Percentiles rank a stretch among this genome's conserved stretches.
Evolutionary conservation across 176 grass and related monocot species (phyloP).

Genomic region (Otatea glauca): DNA sequence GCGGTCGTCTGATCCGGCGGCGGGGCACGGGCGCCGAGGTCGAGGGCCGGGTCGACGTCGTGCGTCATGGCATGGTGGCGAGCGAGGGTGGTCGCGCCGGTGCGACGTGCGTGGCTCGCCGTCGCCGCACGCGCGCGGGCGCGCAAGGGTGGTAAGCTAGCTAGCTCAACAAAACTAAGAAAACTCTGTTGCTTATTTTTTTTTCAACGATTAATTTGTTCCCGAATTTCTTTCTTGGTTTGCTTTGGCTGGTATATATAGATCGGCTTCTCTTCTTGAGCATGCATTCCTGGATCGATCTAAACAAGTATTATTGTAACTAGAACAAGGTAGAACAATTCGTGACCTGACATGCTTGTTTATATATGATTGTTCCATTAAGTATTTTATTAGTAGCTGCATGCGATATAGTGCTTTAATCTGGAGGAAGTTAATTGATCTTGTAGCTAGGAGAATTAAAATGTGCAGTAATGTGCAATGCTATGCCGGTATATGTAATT

Average conservation of each 20-base stretch:
- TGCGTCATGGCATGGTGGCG: slow-evolving; percentile 79
- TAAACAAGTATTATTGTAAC: too few species aligned
- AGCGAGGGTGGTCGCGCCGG: slow-evolving; percentile 61
- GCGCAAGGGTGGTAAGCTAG: slow-evolving; percentile 45
- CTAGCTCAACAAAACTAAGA: background rate
- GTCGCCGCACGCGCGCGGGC: slow-evolving; percentile 54
- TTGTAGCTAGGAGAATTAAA: background rate
- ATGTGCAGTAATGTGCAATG: background rate
- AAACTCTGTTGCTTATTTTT: background rate
- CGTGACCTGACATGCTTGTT: background rate
- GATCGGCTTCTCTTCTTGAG: background rate
- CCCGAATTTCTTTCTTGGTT: background rate
- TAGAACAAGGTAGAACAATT: background rate
- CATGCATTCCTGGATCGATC: background rate
- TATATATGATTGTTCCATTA: background rate
- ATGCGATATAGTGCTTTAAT: background rate
- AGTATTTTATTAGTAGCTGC: background rate
- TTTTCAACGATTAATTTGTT: background rate
- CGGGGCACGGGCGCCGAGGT: background rate
- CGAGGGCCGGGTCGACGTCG: background rate
- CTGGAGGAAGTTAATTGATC: background rate
- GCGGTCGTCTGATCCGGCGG: slow-evolving; percentile 6
- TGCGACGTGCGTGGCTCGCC: slow-evolving; percentile 66
- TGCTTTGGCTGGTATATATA: too few species aligned
- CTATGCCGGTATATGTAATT: too few species aligned